Conservation (phyloP, 1,284 basidiomycete genomes). For the Heterobasidion annosum region DNA sequence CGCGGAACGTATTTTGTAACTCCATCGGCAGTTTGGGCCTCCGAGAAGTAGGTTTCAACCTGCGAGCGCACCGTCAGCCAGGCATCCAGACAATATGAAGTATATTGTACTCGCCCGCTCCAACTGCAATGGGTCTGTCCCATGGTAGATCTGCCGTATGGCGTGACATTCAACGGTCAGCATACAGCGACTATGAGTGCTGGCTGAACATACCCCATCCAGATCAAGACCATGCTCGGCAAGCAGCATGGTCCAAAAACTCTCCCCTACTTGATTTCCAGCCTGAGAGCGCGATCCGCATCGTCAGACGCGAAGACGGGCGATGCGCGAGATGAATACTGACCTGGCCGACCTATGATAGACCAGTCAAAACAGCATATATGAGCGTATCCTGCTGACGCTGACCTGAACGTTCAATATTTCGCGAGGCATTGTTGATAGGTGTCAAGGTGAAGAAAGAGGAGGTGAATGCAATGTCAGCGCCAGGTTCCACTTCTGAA, state of each 20-base stretch:
- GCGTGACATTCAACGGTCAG: neutral
- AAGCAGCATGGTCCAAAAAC: constrained; percentile 74
- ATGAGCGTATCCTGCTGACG: neutral
- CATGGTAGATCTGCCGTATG: constrained; percentile 32
- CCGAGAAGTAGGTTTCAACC: constrained; percentile 70
- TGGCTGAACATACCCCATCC: constrained; percentile 45
- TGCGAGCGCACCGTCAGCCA: constrained; percentile 17
- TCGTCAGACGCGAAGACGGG: constrained; percentile 1
- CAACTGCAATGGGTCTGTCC: constrained; percentile 37
- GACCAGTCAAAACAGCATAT: neutral
- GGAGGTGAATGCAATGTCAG: neutral
- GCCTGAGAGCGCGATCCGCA: constrained; percentile 29
- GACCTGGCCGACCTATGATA: constrained; percentile 51
- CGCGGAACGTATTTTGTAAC: constrained; percentile 83
- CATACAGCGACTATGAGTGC: neutral
- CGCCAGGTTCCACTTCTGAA: no score
- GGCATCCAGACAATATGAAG: neutral
- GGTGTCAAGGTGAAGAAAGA: neutral
- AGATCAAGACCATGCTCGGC: constrained; percentile 72
- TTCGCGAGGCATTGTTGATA: constrained; percentile 33
- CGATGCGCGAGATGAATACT: constrained; percentile 19
- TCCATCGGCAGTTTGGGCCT: constrained; percentile 35
- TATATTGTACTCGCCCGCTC: constrained; percentile 26
- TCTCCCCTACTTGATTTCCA: constrained; percentile 70
- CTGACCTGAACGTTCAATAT: constrained; percentile 58